These are phyloP conservation scores for Sugiyamaella boreocaroliniensis DNA, from an alignment of 805 yeast species.

Conservation along the genomic window DNA sequence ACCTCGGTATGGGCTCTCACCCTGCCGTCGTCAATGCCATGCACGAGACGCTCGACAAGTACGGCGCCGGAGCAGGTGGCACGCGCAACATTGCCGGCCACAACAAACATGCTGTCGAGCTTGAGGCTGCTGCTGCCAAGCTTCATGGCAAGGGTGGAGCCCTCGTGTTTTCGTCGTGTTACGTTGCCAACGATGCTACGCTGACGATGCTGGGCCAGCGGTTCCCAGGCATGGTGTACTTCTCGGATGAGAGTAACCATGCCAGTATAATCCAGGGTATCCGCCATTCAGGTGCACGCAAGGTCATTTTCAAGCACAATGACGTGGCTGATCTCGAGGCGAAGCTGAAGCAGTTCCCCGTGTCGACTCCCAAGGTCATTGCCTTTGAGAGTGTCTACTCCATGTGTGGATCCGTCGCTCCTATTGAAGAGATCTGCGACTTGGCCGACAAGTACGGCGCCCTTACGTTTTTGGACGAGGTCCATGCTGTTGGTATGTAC, in stretches of 20 bases:
- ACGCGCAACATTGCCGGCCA: conserved; percentile 99
- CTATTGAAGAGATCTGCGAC: conserved; percentile 86
- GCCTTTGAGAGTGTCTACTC: conserved; percentile 97
- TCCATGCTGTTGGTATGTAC: conserved; percentile 97
- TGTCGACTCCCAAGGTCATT: conserved; percentile 84
- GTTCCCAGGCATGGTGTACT: conserved; percentile 81
- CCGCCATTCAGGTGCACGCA: conserved; percentile 77
- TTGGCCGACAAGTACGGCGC: conserved; percentile 98
- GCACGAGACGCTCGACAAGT: conserved; percentile 72
- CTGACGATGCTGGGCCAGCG: conserved; percentile 86
- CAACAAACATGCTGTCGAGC: conserved; percentile 76
- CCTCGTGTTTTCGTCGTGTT: conserved; percentile 89
- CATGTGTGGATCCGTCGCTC: conserved; percentile 97
- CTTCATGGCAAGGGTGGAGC: conserved; percentile 94
- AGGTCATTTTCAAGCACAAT: conserved; percentile 89
- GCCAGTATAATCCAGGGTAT: conserved; percentile 98
- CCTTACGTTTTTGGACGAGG: conserved; percentile 93
- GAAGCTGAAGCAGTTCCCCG: conserved; percentile 71
- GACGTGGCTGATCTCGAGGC: conserved; percentile 77
- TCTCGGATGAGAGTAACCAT: conserved; percentile 89
- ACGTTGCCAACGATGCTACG: conserved; percentile 94
- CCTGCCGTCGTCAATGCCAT: conserved; percentile 64
- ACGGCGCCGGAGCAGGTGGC: conserved; percentile 99
- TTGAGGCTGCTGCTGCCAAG: conserved; percentile 82
- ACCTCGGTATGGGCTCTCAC: conserved; percentile 89